A percentile compares a stretch with the other conserved stretches of the same genome.
These are phyloP conservation scores for Phytophthora capsici DNA, from an alignment of 352 stramenopile genomes.

Conservation along the genomic window DNA sequence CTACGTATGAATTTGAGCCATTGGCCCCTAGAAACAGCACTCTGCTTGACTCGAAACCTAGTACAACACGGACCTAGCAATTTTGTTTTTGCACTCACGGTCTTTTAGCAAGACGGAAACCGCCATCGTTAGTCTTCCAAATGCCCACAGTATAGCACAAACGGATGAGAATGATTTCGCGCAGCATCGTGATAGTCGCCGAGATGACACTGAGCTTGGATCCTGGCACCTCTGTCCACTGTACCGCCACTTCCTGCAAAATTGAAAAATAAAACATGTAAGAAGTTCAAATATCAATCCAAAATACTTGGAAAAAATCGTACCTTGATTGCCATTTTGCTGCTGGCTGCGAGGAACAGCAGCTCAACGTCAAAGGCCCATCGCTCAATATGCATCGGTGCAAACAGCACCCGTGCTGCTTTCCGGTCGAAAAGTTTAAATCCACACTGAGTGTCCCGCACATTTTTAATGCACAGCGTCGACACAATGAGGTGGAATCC, in stretches of 20 bases:
- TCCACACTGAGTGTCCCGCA: conserved; percentile 94
- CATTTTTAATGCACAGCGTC: conserved; percentile 83
- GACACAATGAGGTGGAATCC: conserved; percentile 93
- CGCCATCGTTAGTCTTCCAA: conserved; percentile 80
- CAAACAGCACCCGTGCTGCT: conserved; percentile 85
- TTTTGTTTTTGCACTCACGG: conserved; percentile 25
- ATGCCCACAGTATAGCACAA: conserved; percentile 91
- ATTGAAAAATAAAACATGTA: neutral
- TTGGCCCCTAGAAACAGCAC: conserved; percentile 13
- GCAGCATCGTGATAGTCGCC: conserved; percentile 91
- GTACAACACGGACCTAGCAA: conserved; percentile 18
- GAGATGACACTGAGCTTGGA: conserved; percentile 91
- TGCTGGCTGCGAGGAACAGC: conserved; percentile 82
- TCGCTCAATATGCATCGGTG: conserved; percentile 93
- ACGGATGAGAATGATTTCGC: conserved; percentile 91
- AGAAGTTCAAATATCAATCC: neutral
- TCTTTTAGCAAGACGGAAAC: conserved; percentile 61
- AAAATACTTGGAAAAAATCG: neutral
- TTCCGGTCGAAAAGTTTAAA: conserved; percentile 95
- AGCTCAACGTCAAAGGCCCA: conserved; percentile 97
- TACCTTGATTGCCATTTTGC: conserved; percentile 70
- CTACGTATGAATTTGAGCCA: conserved; percentile 16
- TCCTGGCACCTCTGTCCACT: conserved; percentile 92
- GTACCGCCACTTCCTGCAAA: conserved; percentile 90
- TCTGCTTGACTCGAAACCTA: conserved; percentile 3